Conservation (phyloP, 2,329 filamentous ascomycete genomes). For the Aspergillus sp. region DNA sequence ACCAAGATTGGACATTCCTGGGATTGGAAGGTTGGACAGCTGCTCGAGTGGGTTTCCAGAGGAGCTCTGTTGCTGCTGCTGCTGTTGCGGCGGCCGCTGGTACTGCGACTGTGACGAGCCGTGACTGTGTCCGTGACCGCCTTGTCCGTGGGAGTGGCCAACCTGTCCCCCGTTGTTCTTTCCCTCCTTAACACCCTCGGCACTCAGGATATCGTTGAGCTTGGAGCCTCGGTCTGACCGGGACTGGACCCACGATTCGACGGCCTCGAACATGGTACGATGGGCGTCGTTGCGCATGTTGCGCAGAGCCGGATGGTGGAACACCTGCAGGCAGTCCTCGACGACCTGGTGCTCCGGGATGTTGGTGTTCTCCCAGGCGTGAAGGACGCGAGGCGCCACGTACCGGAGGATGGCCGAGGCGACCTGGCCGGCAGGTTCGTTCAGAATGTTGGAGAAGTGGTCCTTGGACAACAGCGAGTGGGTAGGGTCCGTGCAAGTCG, state of each 20-base stretch:
- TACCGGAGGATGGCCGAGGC: conserved; percentile 80
- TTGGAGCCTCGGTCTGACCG: conserved; percentile 64
- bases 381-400: conserved; percentile 80
- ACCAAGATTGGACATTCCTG: conserved; percentile 38
- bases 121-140: conserved; percentile 20
- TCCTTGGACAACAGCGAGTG: conserved; percentile 83
- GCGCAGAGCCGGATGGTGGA: conserved; percentile 86
- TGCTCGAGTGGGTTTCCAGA: conserved; percentile 30
- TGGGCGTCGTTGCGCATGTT: conserved; percentile 77
- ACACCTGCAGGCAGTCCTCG: conserved; percentile 75
- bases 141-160: conserved; percentile 33
- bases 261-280: conserved; percentile 81
- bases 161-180: conserved; percentile 58
- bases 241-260: conserved; percentile 76
- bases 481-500: conserved; percentile 72
- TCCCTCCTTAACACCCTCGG: conserved; percentile 77
- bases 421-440: conserved; percentile 72
- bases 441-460: conserved; percentile 77
- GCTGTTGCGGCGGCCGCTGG: conserved; percentile 22
- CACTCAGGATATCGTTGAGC: conserved; percentile 74
- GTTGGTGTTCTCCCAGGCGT: conserved; percentile 87
- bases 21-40: conserved; percentile 35
- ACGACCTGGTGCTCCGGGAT: conserved; percentile 81
- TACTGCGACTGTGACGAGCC: conserved; percentile 20
- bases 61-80: conserved; percentile 24